phyloP scores from a whole-genome alignment of 495 filamentous ascomycete genomes.

The Astrocystis sublimbata region DNA sequence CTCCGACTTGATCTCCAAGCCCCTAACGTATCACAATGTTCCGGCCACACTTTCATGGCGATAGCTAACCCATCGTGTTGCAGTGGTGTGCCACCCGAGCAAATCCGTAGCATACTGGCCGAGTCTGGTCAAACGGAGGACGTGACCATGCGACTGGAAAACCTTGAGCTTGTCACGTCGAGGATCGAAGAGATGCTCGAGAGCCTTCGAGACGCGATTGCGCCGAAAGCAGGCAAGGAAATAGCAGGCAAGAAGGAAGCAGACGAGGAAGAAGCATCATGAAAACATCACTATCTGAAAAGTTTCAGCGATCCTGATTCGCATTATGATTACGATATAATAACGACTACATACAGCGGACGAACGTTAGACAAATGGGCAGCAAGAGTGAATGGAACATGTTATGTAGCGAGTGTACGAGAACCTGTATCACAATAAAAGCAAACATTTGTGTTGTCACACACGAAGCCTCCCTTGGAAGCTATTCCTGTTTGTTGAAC shows the following conservation, averaged over 20 bases:
- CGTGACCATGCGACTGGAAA: slow-evolving; percentile 33
- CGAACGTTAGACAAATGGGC: not conserved
- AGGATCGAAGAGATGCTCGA: slow-evolving; percentile 39
- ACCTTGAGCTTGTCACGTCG: slow-evolving; percentile 34
- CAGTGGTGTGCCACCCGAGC: slow-evolving; percentile 25
- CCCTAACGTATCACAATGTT: not conserved
- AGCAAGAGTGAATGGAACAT: not conserved
- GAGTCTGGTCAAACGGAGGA: slow-evolving; percentile 36
- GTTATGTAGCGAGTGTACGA: not conserved
- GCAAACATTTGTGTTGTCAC: not conserved
- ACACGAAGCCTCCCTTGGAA: too few relatives aligned
- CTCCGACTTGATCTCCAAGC: not conserved
- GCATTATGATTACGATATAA: not conserved
- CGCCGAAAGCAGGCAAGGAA: not conserved
- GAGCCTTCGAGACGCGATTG: slow-evolving; percentile 24
- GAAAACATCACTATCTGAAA: not conserved
- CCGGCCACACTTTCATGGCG: not conserved
- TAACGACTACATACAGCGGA: not conserved
- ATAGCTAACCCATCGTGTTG: not conserved
- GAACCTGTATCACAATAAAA: not conserved
- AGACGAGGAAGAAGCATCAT: not conserved
- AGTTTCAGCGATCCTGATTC: slow-evolving; percentile 7
- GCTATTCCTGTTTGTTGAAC: not conserved
- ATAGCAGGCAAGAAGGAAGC: not conserved
- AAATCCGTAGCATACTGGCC: slow-evolving; percentile 36